Conservation (phyloP, 768 basidiomycete species). For the Dendrothele bispora region DNA sequence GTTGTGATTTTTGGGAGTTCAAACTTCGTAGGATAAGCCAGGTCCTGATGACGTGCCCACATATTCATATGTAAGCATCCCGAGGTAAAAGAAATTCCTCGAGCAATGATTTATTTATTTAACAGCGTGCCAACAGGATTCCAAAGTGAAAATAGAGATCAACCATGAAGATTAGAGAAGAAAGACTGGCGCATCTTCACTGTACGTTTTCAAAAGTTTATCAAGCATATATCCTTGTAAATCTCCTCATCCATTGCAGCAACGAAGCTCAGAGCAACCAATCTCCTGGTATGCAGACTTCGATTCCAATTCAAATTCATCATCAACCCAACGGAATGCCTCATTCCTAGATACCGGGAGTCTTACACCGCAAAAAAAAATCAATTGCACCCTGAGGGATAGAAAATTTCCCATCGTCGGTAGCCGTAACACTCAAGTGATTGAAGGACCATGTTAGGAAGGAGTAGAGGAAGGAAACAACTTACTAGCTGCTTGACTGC, state of each 20-base stretch:
- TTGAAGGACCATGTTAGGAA: not conserved
- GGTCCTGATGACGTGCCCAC: too few relatives aligned
- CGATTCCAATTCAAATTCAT: constrained; percentile 4
- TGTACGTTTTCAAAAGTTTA: too few relatives aligned
- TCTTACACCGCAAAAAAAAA: not conserved
- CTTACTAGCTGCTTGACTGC: not conserved
- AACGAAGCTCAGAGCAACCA: not conserved
- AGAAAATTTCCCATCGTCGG: not conserved
- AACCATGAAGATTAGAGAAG: too few relatives aligned
- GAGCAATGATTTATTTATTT: too few relatives aligned
- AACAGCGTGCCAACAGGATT: too few relatives aligned
- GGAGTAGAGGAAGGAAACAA: not conserved
- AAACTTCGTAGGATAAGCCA: too few relatives aligned
- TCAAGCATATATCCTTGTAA: not conserved
- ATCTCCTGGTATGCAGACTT: not conserved
- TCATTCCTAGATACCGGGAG: constrained; percentile 6
- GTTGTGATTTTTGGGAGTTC: too few relatives aligned
- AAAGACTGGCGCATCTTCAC: too few relatives aligned
- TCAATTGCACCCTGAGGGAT: not conserved
- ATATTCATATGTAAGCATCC: too few relatives aligned
- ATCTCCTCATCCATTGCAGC: not conserved
- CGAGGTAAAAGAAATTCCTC: too few relatives aligned
- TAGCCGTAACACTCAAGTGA: not conserved
- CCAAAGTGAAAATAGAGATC: too few relatives aligned
- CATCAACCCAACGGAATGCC: constrained; percentile 12